Evolutionary conservation across 768 basidiomycete genomes (phyloP), one percentile per base, ranked within the genome.

Genomic region (Scleroderma bovista): DNA sequence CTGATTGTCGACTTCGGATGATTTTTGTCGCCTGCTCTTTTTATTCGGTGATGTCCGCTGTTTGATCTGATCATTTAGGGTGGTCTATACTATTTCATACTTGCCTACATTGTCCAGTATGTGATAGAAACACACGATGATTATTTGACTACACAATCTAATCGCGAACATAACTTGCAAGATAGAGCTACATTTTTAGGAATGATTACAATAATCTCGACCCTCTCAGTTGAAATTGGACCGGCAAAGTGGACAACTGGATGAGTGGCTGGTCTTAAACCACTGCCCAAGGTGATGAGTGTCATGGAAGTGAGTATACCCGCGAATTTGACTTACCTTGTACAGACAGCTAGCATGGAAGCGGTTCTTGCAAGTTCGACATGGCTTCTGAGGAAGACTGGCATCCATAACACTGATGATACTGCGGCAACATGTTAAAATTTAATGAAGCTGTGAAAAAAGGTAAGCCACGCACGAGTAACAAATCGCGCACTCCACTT

Each of bases 401-500:
- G 86, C 84, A 61, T 98, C 96, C 70, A 83, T 86, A 39, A 92
- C 81, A 57, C 86, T 91, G 61, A 97, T 93, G 55, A 97, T 90
- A 4, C 92, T 94, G 67, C 9, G 52, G 7, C 39, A 34, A 47
- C 37, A 43, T 41, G 24, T 53, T 38, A 6, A 29, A 26, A 19
- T 10, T 15, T 1, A 17, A 50, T 11, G 7, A 61, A 6, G 33
- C 8, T 2, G 34, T 15, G 47, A 6, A 17, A 37, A 15, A 10
- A 15, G 41, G 41, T 3, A 23, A 1, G 37, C 48, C 20, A 9
- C 49, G 64, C 86, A 93, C 86, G 89, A 91, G 65, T 94, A 95
- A 61, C 93, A 95, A 52, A 99, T 97, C 1, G 95, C 91, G 66
- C 96, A 99, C 58, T 95, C 93, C 2, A 89, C 88, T 64, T 93